Evolutionary conservation across 306 rosid genomes (phyloP), one percentile per base, ranked within the genome.

Genomic region (Luffa acutangula): DNA sequence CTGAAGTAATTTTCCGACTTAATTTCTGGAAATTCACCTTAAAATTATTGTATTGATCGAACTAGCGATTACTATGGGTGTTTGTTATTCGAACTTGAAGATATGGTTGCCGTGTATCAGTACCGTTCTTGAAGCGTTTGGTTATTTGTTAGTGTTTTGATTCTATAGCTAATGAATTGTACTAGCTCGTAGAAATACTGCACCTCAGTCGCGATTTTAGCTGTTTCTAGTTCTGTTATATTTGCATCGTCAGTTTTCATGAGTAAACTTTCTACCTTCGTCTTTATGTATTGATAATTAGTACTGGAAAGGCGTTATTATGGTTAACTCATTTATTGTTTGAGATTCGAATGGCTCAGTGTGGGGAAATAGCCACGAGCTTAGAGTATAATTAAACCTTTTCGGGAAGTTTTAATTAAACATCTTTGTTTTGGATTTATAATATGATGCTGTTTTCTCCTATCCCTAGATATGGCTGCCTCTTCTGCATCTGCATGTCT

Each of bases 401-500:
- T 14, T 17, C 41, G 6, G 36, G 45, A 34, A 37, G 31, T 54
- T 37, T 9, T 56, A 51, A 7, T 18, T 8, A 7, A 49, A 9
- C 74, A 49, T 34, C 7, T 75, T 52, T 36, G 7, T 37, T 43
- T 58, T 60, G 58, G 74, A 21, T 51, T 67, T 20, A 6, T 11
- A 66, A 15, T 79, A 17, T 37, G 48, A 51, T 37, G 12, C 18
- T 76, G 49, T 37, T 67, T 43, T 67, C 43, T 18, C 36, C 54
- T 78, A 34, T 43, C 71, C 48, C 70, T 62, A 82, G 85, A 76
- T 79, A 93, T 95, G 99, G 96, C 91, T n/a, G 87, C 96, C 34
- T 87, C 93, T 53, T 90, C 89, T 54, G 90, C 97, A 60, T 95
- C 89, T 43, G 90, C 97, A 51, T 95, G 91, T 86, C 87, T 94